A percentile compares a stretch with the other conserved stretches of the same genome.
Conservation (phyloP, 2,329 filamentous ascomycete genomes). For the Aspergillus eucalypticola region DNA sequence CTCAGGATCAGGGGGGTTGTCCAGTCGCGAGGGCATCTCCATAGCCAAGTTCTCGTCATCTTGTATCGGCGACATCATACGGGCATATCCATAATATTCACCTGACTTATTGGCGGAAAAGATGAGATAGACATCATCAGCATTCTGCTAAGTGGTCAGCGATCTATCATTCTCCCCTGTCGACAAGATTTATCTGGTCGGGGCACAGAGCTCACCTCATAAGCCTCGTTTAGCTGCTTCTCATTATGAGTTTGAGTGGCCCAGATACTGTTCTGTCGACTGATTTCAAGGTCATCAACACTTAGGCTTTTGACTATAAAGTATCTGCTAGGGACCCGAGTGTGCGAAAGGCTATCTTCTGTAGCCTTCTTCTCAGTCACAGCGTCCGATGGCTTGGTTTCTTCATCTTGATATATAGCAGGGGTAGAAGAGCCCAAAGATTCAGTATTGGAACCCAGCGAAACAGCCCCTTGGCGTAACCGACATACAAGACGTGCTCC, state of each 20-base stretch:
- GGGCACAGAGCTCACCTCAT: slow-evolving; percentile 59
- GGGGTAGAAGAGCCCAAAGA: slow-evolving; percentile 50
- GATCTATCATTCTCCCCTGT: neutral
- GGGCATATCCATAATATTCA: slow-evolving; percentile 93
- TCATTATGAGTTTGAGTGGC: slow-evolving; percentile 95
- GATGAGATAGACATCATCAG: slow-evolving; percentile 83
- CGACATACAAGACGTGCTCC: slow-evolving; percentile 83
- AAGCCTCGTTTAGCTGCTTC: slow-evolving; percentile 76
- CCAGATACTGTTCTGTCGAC: slow-evolving; percentile 86
- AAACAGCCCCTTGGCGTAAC: slow-evolving; percentile 61
- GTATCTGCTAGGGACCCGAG: slow-evolving; percentile 67
- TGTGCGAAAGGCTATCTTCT: slow-evolving; percentile 8
- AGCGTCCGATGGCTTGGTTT: slow-evolving; percentile 8
- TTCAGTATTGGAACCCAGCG: slow-evolving; percentile 33
- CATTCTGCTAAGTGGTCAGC: slow-evolving; percentile 52
- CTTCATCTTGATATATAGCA: slow-evolving; percentile 43
- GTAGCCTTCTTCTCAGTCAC: slow-evolving; percentile 12
- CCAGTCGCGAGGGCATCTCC: slow-evolving; percentile 67
- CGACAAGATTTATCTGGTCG: neutral
- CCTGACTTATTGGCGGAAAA: slow-evolving; percentile 98
- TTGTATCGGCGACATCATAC: slow-evolving; percentile 82
- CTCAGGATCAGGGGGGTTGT: slow-evolving; percentile 61
- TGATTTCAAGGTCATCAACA: slow-evolving; percentile 83
- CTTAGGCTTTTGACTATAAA: slow-evolving; percentile 94
- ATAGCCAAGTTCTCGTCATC: slow-evolving; percentile 71